phyloP scores from a whole-genome alignment of 2,329 filamentous ascomycete genomes.

The Aciculosporium take region DNA sequence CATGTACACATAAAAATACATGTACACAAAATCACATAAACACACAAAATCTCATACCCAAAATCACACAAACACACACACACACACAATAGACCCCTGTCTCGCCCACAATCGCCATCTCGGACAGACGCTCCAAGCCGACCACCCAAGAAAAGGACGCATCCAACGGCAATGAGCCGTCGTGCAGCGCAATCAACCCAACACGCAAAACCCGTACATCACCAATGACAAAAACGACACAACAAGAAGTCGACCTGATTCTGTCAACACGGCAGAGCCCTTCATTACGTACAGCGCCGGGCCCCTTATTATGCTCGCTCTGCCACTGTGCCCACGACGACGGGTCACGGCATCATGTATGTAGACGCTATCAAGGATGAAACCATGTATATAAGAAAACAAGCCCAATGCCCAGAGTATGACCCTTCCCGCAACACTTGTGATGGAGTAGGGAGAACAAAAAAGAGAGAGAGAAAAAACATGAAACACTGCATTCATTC shows the following conservation, averaged over 20 bases:
- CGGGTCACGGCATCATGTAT: neutral
- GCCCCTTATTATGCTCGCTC: neutral
- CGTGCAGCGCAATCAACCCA: no score
- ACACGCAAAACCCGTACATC: no score
- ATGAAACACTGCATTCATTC: neutral
- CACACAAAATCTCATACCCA: no score
- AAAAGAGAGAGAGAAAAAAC: neutral
- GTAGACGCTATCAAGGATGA: neutral
- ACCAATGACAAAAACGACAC: neutral
- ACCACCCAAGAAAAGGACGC: no score
- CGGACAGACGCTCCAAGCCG: no score
- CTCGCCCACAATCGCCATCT: no score
- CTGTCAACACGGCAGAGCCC: neutral
- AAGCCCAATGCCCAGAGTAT: neutral
- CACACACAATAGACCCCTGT: no score
- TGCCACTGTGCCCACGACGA: neutral
- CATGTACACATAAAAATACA: no score
- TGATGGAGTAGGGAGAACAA: neutral
- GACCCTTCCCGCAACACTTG: neutral
- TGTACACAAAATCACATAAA: no score
- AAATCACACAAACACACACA: no score
- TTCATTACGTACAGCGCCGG: neutral
- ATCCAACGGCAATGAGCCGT: no score
- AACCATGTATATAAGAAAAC: neutral
- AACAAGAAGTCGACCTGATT: neutral